Evolutionary conservation across 768 basidiomycete genomes (phyloP).

Genomic region (Amanita thiersii): DNA sequence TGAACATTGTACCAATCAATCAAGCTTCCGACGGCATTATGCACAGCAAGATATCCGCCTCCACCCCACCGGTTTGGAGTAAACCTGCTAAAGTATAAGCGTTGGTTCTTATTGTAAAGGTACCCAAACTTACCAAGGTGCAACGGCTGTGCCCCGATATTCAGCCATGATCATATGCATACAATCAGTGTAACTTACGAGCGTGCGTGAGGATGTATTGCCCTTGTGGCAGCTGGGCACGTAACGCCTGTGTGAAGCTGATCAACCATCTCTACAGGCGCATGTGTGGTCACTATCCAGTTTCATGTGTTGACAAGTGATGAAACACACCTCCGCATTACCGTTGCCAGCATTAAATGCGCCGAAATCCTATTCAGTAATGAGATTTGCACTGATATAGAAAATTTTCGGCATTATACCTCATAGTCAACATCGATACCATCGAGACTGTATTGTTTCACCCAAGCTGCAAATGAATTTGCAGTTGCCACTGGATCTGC

Average conservation of each 20-base stretch:
- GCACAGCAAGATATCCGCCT: constrained; percentile 50
- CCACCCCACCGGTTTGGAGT: constrained; percentile 29
- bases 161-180: background rate
- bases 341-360: constrained; percentile 47
- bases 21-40: constrained; percentile 40
- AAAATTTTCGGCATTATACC: constrained; percentile 17
- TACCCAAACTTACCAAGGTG: constrained; percentile 28
- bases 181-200: constrained; percentile 25
- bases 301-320: background rate
- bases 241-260: constrained; percentile 43
- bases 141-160: constrained; percentile 28
- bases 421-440: constrained; percentile 75
- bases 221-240: constrained; percentile 37
- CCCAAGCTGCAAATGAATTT: constrained; percentile 57
- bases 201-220: constrained; percentile 47
- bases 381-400: background rate
- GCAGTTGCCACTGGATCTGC: constrained; percentile 59
- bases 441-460: constrained; percentile 51
- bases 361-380: constrained; percentile 41
- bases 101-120: background rate
- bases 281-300: background rate
- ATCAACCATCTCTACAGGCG: constrained; percentile 40
- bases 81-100: constrained; percentile 25
- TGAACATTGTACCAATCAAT: constrained; percentile 63
- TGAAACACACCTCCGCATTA: constrained; percentile 34